These are phyloP conservation scores for Acacia acuminata DNA, from an alignment of 306 rosid species.

Conservation along the genomic window DNA sequence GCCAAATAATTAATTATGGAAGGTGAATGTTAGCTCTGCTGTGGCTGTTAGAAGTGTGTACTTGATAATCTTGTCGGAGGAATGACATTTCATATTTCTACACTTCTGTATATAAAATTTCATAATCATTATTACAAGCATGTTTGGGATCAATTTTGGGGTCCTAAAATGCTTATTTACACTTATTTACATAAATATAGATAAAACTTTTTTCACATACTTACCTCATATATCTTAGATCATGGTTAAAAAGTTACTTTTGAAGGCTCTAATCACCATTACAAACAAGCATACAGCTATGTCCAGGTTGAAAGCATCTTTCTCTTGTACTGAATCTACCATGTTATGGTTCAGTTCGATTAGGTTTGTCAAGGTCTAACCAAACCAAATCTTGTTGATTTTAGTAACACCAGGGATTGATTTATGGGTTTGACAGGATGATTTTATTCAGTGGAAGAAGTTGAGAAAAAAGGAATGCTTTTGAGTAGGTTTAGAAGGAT, in stretches of 20 bases:
- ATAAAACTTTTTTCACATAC: too few species aligned
- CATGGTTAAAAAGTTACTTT: too few species aligned
- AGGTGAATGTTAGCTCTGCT: background rate
- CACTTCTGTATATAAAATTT: background rate
- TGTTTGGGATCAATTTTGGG: too few species aligned
- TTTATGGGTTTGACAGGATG: constrained; percentile 53
- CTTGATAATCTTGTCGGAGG: background rate
- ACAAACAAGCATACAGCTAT: too few species aligned
- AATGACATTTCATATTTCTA: background rate
- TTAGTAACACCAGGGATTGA: constrained; percentile 15
- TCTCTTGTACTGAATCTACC: background rate
- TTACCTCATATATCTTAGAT: too few species aligned
- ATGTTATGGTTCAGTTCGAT: background rate
- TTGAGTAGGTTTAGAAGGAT: constrained; percentile 65
- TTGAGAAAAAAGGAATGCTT: constrained; percentile 56
- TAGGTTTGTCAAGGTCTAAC: background rate
- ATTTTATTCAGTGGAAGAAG: constrained; percentile 82
- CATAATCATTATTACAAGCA: background rate
- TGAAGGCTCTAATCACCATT: too few species aligned
- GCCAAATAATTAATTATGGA: background rate
- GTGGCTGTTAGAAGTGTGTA: background rate
- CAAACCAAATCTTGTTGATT: background rate
- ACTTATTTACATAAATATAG: too few species aligned
- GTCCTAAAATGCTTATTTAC: too few species aligned
- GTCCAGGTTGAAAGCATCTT: background rate